Evolutionary conservation across 2,329 filamentous ascomycete species (phyloP).

Genomic region (Neurospora sp.): DNA sequence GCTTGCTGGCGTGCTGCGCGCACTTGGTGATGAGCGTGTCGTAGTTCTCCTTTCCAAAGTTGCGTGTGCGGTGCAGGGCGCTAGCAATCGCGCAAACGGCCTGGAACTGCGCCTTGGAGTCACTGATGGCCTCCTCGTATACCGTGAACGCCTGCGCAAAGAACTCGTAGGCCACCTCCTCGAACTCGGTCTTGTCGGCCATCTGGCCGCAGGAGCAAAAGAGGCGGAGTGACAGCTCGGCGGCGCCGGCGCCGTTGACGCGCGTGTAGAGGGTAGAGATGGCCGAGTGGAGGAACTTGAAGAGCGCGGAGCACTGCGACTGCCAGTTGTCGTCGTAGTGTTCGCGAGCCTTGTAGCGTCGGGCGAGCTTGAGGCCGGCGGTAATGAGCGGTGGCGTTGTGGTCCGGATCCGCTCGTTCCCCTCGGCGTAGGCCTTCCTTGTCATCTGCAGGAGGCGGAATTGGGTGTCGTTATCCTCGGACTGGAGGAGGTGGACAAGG

Average conservation of each 20-base stretch:
- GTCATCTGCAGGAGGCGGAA: conserved; percentile 86
- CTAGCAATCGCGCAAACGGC: conserved; percentile 91
- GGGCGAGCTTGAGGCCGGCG: conserved; percentile 78
- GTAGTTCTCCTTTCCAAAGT: conserved; percentile 95
- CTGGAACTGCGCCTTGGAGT: conserved; percentile 95
- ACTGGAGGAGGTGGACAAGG: conserved; percentile 79
- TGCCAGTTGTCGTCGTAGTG: conserved; percentile 64
- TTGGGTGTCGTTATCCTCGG: conserved; percentile 82
- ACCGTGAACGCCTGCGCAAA: conserved; percentile 97
- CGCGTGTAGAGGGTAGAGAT: conserved; percentile 81
- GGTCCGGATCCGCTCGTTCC: conserved; percentile 91
- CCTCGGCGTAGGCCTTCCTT: conserved; percentile 78
- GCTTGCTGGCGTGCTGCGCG: conserved; percentile 89
- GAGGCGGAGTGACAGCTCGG: conserved; percentile 79
- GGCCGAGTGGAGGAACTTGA: conserved; percentile 90
- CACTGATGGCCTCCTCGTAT: conserved; percentile 92
- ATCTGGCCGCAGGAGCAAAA: conserved; percentile 91
- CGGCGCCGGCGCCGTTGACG: conserved; percentile 65
- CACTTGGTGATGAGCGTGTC: conserved; percentile 98
- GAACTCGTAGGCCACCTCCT: conserved; percentile 96
- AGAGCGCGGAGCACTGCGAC: conserved; percentile 62
- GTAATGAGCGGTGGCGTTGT: conserved; percentile 91
- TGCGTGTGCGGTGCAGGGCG: conserved; percentile 75
- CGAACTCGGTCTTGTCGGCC: conserved; percentile 81
- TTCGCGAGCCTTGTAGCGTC: conserved; percentile 81